Evolutionary conservation across 768 basidiomycete species (phyloP), one percentile per base, ranked within the genome.

Genomic region (Boletus vermiculosoides): DNA sequence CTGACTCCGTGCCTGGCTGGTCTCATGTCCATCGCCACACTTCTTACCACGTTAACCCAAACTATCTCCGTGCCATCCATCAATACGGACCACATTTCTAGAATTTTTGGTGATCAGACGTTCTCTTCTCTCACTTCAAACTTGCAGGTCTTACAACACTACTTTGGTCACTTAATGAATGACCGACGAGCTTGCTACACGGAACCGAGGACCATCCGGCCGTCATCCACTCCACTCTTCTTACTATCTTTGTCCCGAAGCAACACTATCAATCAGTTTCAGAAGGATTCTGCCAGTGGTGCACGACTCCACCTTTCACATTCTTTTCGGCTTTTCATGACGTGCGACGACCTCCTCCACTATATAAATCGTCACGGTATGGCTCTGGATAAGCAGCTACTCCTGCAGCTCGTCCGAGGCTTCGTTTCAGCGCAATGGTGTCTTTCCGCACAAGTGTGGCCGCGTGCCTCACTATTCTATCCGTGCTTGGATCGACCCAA

Each of bases 331-430:
- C n/a, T 20, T 46, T 46, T 9, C 25, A 13, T 34, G 46, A 44
- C 41, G 10, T 44, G 25, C 28, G 15, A 15, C 44, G 31, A 31
- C 25, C 7, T 25, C 20, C 34, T n/a, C 28, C 33, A 15, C 39
- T 56, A 66, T 66, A 71, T 61, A 69, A 58, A 61, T 34, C 16
- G 31, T 28, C 54, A 28, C 45, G 20, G 23, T 30, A 30, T 55
- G 45, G 33, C 1, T n/a, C 34, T 11, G 28, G 22, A 15, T 8
- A 45, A 16, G 20, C 16, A 47, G 47, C 44, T 33, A 45, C 48
- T 39, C 46, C 52, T 40, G 1, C 54, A 56, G 25, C 58, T 49
- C 50, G 11, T 33, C 33, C 30, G 8, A 46, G 45, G 36, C 31
- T 34, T 59, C 16, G 9, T 25, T 37, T 28, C 22, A 30, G 28